phyloP scores from a whole-genome alignment of 495 filamentous ascomycete species.

The Xylaria flabelliformis region DNA sequence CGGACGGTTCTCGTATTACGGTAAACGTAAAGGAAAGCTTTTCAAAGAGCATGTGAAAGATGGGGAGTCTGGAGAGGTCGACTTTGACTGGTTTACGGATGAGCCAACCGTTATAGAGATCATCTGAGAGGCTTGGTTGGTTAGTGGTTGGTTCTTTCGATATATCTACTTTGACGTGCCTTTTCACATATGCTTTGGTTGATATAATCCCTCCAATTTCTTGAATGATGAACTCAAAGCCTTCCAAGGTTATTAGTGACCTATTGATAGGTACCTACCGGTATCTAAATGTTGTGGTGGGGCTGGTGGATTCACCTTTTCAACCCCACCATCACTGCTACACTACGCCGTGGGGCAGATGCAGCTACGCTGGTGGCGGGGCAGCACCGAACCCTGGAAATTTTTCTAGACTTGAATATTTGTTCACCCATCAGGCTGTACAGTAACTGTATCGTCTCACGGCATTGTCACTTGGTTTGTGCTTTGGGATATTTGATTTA shows the following conservation, averaged over 20 bases:
- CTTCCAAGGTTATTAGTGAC: too few relatives aligned
- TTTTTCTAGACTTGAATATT: constrained; percentile 33
- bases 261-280: too few relatives aligned
- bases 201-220: too few relatives aligned
- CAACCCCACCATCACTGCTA: neutral
- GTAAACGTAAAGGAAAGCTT: neutral
- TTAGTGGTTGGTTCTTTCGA: neutral
- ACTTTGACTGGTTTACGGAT: neutral
- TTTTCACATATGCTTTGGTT: too few relatives aligned
- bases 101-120: neutral
- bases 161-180: neutral
- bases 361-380: constrained; percentile 10
- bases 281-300: too few relatives aligned
- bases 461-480: neutral
- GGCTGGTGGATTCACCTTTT: neutral
- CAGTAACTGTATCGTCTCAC: constrained; percentile 3
- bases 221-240: too few relatives aligned
- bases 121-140: neutral
- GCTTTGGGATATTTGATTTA: neutral
- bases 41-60: neutral
- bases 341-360: constrained; percentile 15
- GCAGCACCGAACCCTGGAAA: constrained; percentile 27
- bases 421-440: constrained; percentile 25
- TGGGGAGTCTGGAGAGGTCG: neutral
- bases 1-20: neutral